A percentile compares a stretch with the other conserved stretches of the same genome.
phyloP scores from a whole-genome alignment of 2,329 filamentous ascomycete species.

The Phyllosticta citribraziliensis region DNA sequence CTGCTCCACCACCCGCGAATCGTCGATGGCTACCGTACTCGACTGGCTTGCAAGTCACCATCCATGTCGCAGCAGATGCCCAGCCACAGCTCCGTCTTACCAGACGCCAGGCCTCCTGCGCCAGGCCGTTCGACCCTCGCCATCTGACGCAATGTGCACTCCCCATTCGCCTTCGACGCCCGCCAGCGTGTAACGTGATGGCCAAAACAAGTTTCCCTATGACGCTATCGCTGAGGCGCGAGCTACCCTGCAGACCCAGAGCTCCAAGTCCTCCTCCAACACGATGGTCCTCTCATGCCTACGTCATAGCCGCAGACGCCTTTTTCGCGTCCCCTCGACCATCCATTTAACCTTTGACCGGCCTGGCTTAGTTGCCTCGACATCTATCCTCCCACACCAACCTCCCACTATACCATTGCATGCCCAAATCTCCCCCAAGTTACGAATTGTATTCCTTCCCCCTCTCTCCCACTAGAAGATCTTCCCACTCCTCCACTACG shows the following conservation, averaged over 20 bases:
- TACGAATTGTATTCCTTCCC: conserved; percentile 45
- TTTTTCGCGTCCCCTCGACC: not conserved
- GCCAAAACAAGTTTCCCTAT: conserved; percentile 29
- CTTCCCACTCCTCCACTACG: conserved; percentile 13
- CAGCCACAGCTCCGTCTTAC: conserved; percentile 6
- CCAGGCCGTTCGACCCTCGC: not conserved
- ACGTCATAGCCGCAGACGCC: conserved; percentile 22
- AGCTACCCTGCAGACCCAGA: conserved; percentile 22
- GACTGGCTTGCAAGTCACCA: not conserved
- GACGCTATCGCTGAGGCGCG: conserved; percentile 19
- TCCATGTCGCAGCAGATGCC: not conserved
- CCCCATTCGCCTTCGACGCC: not conserved
- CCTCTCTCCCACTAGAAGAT: conserved; percentile 33
- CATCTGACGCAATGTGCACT: conserved; percentile 9
- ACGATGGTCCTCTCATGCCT: conserved; percentile 12
- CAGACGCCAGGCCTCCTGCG: not conserved
- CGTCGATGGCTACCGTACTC: conserved; percentile 1
- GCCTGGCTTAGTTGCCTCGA: not conserved
- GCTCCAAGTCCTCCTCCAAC: conserved; percentile 1
- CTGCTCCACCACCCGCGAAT: not conserved
- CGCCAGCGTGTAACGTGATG: conserved; percentile 7
- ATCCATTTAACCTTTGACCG: conserved; percentile 5
- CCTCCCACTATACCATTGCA: conserved; percentile 25
- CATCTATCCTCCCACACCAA: conserved; percentile 7
- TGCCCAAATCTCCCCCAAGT: conserved; percentile 37